Base-by-base conservation (phyloP, 257 asterid genomes). In the Echium plantagineum region DNA sequence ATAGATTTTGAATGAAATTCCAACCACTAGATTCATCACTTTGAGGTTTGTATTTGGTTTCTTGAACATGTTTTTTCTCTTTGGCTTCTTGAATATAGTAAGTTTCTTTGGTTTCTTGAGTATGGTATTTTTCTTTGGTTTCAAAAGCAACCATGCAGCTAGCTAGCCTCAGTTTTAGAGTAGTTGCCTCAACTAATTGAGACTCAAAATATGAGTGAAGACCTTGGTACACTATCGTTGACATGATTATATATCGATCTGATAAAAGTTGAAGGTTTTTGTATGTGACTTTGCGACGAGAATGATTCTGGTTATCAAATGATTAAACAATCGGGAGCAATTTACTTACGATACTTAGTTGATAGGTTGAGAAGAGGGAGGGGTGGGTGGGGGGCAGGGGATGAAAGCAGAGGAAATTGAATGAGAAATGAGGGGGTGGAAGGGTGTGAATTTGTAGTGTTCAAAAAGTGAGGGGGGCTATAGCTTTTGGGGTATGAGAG, bases 401-500 rank as follows among this genome's bases (percentile, higher is more conserved):
- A 26, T 73, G 61, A 71, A 69, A 61, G 48, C 24, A 47, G 66
- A 58, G 60, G 63, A 57, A 38, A 75, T 48, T 76, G 95, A 66
- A 84, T 55, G 88, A 78, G 68, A 73, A 78, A 77, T 56, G 81
- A 79, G 68, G 81, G 80, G 76, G 67, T 72, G 38, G 24, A 20
- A 53, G 81, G 81, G 70, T 59, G 79, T 49, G 72, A 66, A 79
- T 87, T 87, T 87, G 81, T 85, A 87, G 95, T 78, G 81, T 72
- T 59, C 60, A 72, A 72, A 76, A 76, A 75, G 88, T 71, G 85
- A 65, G 63, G 63, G 9, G 51, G 64, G 74, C 17, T 42, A 4
- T 42, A 13, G 49, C 63, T 17, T 65, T 69, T 62, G 15, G 56
- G 30, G 32, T 26, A 63, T 21, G 21, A 46, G 31, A 17, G 31